A percentile compares a stretch with the other conserved stretches of the same genome.
phyloP scores from a whole-genome alignment of 2,329 filamentous ascomycete species.

The Beauveria sp. region DNA sequence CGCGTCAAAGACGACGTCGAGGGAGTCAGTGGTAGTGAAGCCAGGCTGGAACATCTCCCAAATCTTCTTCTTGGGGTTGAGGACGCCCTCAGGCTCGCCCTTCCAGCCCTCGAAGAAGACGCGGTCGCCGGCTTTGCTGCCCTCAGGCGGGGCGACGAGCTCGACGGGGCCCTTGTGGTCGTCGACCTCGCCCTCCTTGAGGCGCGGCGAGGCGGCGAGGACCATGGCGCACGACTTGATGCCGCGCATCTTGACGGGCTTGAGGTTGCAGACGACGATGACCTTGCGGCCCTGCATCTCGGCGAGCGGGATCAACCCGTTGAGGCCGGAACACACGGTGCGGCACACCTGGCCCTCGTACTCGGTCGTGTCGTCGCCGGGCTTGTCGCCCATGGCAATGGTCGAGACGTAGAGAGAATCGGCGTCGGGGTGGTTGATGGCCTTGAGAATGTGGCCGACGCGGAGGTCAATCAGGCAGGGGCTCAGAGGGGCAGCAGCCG shows the following conservation, averaged over 20 bases:
- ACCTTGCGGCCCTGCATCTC: constrained; percentile 98
- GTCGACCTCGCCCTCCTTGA: constrained; percentile 74
- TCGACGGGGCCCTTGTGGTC: constrained; percentile 88
- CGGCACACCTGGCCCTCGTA: constrained; percentile 87
- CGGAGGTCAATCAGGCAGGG: constrained; percentile 88
- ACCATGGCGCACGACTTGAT: constrained; percentile 79
- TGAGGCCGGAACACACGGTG: constrained; percentile 94
- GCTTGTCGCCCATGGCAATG: constrained; percentile 84
- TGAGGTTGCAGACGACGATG: constrained; percentile 92
- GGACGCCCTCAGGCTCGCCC: constrained; percentile 82
- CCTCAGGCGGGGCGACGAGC: constrained; percentile 76
- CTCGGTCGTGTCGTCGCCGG: constrained; percentile 84
- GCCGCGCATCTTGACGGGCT: constrained; percentile 98
- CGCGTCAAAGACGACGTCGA: constrained; percentile 84
- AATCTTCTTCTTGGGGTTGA: constrained; percentile 99
- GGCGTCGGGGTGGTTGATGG: constrained; percentile 89
- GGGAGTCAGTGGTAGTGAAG: constrained; percentile 76
- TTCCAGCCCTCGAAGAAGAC: constrained; percentile 94
- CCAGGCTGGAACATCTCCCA: constrained; percentile 97
- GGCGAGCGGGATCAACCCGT: constrained; percentile 83
- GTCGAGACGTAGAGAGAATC: constrained; percentile 94
- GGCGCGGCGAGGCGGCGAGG: constrained; percentile 79
- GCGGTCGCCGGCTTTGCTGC: constrained; percentile 72
- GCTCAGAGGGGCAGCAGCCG: constrained; percentile 67
- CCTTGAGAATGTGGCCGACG: constrained; percentile 95